phyloP scores from a whole-genome alignment of 1,139 yeast genomes.

The Zygosaccharomyces sapae region DNA sequence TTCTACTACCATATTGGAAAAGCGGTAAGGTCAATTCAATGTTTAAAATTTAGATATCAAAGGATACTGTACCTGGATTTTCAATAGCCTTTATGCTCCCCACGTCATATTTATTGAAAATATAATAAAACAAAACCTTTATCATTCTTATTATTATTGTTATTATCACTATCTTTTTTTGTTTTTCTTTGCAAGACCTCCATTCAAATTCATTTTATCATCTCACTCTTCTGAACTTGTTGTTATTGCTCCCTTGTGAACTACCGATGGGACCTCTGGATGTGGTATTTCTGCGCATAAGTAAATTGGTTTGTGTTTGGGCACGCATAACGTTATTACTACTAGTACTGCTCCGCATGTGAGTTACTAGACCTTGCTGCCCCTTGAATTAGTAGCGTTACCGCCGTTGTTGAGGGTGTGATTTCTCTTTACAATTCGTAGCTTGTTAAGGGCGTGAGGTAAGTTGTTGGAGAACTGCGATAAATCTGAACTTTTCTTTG shows the following conservation, averaged over 20 bases:
- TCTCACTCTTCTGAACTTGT: constrained; percentile 13
- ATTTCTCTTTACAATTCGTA: constrained; percentile 22
- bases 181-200: neutral
- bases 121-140: constrained; percentile 1
- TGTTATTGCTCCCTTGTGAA: constrained; percentile 5
- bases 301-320: constrained; percentile 11
- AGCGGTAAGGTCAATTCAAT: neutral
- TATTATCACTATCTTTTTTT: neutral
- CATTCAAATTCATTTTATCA: neutral
- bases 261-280: neutral
- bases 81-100: constrained; percentile 5
- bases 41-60: neutral
- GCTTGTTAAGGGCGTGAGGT: constrained; percentile 23
- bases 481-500: neutral
- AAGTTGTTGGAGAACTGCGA: constrained; percentile 4
- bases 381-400: constrained; percentile 10
- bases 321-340: constrained; percentile 1
- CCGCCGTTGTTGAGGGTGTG: constrained; percentile 15
- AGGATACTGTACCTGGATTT: neutral
- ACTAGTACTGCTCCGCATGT: constrained; percentile 19
- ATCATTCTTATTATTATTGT: neutral
- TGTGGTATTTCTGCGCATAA: constrained; percentile 11
- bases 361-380: constrained; percentile 18
- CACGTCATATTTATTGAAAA: constrained; percentile 5
- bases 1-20: constrained; percentile 1